Conservation (phyloP, 331 rosid genomes). For the Spiraea crenata region DNA sequence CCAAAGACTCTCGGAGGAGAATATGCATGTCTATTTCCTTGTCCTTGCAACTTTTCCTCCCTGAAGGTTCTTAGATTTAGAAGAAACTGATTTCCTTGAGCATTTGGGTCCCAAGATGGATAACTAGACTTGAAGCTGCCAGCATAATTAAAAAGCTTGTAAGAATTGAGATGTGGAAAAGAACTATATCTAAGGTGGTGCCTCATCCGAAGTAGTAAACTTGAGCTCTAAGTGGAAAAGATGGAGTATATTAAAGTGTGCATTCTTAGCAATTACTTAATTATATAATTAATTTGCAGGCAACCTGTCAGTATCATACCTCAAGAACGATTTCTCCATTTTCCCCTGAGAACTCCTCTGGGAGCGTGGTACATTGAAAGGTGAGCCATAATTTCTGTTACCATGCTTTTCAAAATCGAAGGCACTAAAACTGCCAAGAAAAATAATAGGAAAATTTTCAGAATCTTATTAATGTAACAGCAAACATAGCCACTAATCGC, state of each 20-base stretch:
- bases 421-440: conserved; percentile 61
- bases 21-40: conserved; percentile 33
- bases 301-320: conserved; percentile 39
- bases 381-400: conserved; percentile 72
- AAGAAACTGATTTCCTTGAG: conserved; percentile 60
- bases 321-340: conserved; percentile 95
- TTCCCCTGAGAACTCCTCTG: conserved; percentile 95
- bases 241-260: neutral
- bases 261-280: neutral
- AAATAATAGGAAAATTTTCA: conserved; percentile 16
- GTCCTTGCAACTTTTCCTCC: conserved; percentile 52
- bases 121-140: conserved; percentile 82
- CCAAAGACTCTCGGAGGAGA: conserved; percentile 45
- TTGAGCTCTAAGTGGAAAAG: neutral
- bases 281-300: neutral
- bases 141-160: conserved; percentile 25
- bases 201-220: neutral
- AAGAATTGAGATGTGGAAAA: conserved; percentile 3
- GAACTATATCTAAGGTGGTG: neutral
- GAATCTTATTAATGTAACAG: conserved; percentile 1
- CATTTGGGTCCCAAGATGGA: conserved; percentile 79
- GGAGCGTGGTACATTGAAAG: conserved; percentile 45
- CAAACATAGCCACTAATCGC: neutral
- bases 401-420: conserved; percentile 88
- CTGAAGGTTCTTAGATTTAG: conserved; percentile 58